Evolutionary conservation across 257 asterid species (phyloP), one percentile per base, ranked within the genome.

Genomic region (Solanum piurae): DNA sequence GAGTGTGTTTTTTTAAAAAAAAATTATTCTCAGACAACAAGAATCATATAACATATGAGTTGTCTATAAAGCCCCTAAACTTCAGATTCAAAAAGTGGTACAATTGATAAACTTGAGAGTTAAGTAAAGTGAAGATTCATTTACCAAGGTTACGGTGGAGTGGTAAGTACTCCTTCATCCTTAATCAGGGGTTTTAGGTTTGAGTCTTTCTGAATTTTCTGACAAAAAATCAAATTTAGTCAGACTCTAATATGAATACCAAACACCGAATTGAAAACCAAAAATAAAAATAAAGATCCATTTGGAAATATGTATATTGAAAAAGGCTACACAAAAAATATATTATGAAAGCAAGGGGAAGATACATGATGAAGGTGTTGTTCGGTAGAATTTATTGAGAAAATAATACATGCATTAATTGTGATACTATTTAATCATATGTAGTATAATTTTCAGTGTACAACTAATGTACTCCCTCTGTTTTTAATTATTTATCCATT

Each of bases 21-120:
- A 55, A 55, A 18, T 2, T 18, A 16, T 4, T 18, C 14, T 14
- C 77, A 31, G 36, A 20, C 40, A 13, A 9, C 12, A 72, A 18
- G 10, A 20, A 71, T 31, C 40, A 72, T 72, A 72, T 34, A 9
- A 72, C 27, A 9, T 20, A 14, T 13, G 58, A 76, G 34, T 21
- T 38, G 83, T n/a, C 58, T 76, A 21, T 38, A n/a, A 38, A 76
- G 34, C 83, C 46, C 83, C 83, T 38, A 76, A 38, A 38, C 58
- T 76, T 75, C 58, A 38, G 23, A 6, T 38, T 9, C 34, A 40
- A 76, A 76, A 76, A 40, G 34, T 40, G 83, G 49, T 73, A 21
- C 23, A 40, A 40, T 42, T 76, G 23, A 76, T 40, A 40, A 76
- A 76, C 23, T 40, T n/a, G 36, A n/a, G 34, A 76, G 23, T n/a